Evolutionary conservation across 1,139 yeast genomes (phyloP), one percentile per base, ranked within the genome.

Genomic region (Geotrichum australiense): DNA sequence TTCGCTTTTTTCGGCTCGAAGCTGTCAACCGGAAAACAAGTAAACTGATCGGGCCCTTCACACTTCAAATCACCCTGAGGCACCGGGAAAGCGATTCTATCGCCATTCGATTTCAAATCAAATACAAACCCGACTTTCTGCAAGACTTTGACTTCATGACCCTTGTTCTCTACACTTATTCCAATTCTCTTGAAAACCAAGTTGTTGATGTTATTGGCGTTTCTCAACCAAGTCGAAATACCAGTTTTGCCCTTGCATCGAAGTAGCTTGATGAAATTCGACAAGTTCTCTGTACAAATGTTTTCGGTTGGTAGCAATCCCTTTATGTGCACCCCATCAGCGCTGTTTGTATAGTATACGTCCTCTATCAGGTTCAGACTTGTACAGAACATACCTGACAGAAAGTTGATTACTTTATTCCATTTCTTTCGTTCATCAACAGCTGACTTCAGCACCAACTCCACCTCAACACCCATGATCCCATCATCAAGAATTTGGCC

Each of bases 211-310:
- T 25, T 31, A 16, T 31, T 31, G n/a, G 35, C 19, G 12, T 31
- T 31, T 6, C 25, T 31, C 12, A 93, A 68, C 40, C 91, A 66
- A 0, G 94, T 75, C 0, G 96, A 75, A 31, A 91, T 68, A 2
- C 99, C 99, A 0, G 94, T 80, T 57, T 82, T 82, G 1, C 96
- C 97, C 58, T 87, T 80, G 7, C 97, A 84, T 2, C 98, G 98
- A 25, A 93, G 69, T 47, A 93, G 68, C 57, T 87, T 89, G 49
- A 93, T 63, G 54, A 91, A 86, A 0, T 98, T 98, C 0, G 99
- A 89, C 56, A 93, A 70, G 61, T 93, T 93, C 60, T 93, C 99
- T 0, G 99, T 93, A 64, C 99, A 93, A 12, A 93, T 80, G 0
- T 97, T 96, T 57, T 93, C 99, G 49, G 91, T 77, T 1, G 99